These are phyloP conservation scores for Spiraea crenata DNA, from an alignment of 331 rosid genomes.

Conservation along the genomic window DNA sequence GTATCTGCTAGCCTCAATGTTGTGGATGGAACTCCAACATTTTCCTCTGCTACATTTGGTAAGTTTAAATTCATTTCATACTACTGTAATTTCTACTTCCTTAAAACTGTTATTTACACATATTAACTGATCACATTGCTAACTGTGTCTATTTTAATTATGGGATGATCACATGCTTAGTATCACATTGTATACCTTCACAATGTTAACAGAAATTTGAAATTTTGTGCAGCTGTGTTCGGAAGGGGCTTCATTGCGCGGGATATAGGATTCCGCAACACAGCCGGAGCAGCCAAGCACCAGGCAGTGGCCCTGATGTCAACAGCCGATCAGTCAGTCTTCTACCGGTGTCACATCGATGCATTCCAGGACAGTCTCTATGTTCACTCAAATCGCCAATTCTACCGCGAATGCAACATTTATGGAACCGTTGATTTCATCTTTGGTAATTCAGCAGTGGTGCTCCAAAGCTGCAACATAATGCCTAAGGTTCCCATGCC, in stretches of 20 bases:
- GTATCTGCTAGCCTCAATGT: conserved; percentile 59
- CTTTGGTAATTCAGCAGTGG: conserved; percentile 73
- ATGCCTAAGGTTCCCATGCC: conserved; percentile 45
- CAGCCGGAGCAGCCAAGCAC: conserved; percentile 67
- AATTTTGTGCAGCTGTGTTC: conserved; percentile 48
- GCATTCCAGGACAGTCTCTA: conserved; percentile 78
- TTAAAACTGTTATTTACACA: not conserved
- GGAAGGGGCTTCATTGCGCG: conserved; percentile 61
- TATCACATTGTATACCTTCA: not conserved
- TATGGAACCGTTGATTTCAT: conserved; percentile 82
- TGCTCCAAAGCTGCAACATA: conserved; percentile 59
- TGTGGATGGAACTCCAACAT: conserved; percentile 85
- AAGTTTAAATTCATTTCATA: not conserved
- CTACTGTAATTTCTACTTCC: not conserved
- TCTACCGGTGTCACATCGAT: conserved; percentile 56
- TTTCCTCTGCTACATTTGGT: conserved; percentile 79
- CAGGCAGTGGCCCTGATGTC: conserved; percentile 84
- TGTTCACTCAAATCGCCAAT: conserved; percentile 57
- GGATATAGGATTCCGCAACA: conserved; percentile 69
- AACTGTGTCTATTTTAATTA: too few relatives aligned
- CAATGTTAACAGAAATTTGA: not conserved
- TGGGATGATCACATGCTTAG: too few relatives aligned
- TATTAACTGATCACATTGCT: not conserved
- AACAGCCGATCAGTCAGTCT: conserved; percentile 56
- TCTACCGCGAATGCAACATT: conserved; percentile 66